Evolutionary conservation across 371 early-diverging fungal genomes (phyloP).

Genomic region (Mortierella sp.): DNA sequence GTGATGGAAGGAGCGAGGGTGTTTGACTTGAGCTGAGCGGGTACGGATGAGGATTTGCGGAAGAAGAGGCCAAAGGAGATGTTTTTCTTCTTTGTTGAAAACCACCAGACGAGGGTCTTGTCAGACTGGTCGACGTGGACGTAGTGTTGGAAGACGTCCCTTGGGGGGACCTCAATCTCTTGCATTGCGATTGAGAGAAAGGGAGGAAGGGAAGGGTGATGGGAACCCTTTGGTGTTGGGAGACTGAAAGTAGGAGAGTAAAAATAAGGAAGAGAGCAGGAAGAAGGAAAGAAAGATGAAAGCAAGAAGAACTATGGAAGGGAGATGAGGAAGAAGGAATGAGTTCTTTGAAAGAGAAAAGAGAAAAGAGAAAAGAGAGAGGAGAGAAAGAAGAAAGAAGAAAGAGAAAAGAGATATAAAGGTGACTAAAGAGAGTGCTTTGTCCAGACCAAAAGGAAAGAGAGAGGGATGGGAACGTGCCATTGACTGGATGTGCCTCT

Average conservation of each 20-base stretch:
- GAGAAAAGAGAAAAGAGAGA: not conserved
- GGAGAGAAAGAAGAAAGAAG: not conserved
- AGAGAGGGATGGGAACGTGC: not conserved
- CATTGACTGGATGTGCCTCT: not conserved
- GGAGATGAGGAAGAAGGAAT: not conserved
- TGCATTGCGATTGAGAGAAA: constrained; percentile 67
- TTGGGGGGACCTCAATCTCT: constrained; percentile 85
- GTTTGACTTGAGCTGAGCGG: constrained; percentile 42
- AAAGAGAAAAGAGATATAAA: not conserved
- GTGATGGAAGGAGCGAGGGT: constrained; percentile 50
- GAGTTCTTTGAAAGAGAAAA: not conserved
- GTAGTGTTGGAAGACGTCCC: constrained; percentile 89
- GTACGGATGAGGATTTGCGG: constrained; percentile 35
- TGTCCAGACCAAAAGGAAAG: not conserved
- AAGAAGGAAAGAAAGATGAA: constrained; percentile 1
- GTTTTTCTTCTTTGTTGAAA: constrained; percentile 91
- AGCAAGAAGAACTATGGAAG: not conserved
- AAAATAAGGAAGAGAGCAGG: not conserved
- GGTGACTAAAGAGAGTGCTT: not conserved
- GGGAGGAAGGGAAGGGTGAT: not conserved
- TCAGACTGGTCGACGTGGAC: constrained; percentile 80
- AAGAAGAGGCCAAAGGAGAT: constrained; percentile 92
- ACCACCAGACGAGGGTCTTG: constrained; percentile 92
- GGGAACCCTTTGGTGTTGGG: not conserved
- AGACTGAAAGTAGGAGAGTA: not conserved